These are phyloP conservation scores for Curvularia sp. DNA, from an alignment of 2,329 filamentous ascomycete genomes.

Conservation along the genomic window DNA sequence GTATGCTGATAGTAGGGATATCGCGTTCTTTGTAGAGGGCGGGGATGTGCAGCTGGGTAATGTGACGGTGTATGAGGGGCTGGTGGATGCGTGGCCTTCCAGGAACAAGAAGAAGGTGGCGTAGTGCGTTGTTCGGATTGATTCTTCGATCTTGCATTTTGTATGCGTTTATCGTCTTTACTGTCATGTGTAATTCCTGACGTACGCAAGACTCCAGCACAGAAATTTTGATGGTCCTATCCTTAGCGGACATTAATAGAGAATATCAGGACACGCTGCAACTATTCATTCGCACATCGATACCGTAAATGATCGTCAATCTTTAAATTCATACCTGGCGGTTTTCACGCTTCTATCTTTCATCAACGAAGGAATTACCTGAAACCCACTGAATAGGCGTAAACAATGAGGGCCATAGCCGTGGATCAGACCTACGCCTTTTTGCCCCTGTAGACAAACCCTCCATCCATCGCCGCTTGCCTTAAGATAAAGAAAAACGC, in stretches of 20 bases:
- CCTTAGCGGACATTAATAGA: background rate
- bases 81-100: constrained; percentile 24
- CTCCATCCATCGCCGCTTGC: background rate
- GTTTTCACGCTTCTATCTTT: constrained; percentile 1
- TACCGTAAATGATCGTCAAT: background rate
- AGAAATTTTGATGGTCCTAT: background rate
- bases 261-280: background rate
- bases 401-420: constrained; percentile 1
- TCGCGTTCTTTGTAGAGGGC: constrained; percentile 27
- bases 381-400: background rate
- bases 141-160: too few species aligned
- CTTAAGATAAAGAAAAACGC: constrained; percentile 5
- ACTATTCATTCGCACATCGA: background rate
- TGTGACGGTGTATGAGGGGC: constrained; percentile 31
- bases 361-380: background rate
- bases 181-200: background rate
- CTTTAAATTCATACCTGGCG: background rate
- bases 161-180: background rate
- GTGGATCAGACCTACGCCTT: background rate
- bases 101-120: background rate
- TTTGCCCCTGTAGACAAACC: background rate
- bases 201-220: background rate
- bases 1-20: constrained; percentile 28
- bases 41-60: constrained; percentile 34
- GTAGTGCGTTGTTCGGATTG: background rate